A percentile compares a stretch with the other conserved stretches of the same genome.
Evolutionary conservation across 2,329 filamentous ascomycete species (phyloP).

Genomic region (Chrysoporthe deuterocubensis): DNA sequence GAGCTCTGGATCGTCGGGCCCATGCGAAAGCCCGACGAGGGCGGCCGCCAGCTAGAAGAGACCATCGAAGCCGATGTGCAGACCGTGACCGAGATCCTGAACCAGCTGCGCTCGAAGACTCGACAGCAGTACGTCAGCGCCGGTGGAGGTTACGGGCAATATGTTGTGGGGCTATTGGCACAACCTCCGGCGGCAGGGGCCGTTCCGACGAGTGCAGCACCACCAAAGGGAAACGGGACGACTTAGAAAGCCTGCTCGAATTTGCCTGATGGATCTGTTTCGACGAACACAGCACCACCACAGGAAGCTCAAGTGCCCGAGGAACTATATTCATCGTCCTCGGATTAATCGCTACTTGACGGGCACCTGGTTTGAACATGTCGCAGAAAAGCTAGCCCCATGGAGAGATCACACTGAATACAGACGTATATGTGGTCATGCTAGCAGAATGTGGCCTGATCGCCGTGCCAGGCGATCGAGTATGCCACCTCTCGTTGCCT

Average conservation of each 20-base stretch:
- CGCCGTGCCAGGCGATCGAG: background rate
- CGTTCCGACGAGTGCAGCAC: background rate
- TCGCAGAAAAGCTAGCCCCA: background rate
- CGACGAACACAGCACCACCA: background rate
- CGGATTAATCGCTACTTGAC: no score
- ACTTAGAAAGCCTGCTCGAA: background rate
- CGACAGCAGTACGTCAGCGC: conserved; percentile 32
- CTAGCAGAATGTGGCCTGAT: background rate
- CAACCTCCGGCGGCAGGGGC: conserved; percentile 7
- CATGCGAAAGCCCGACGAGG: conserved; percentile 48
- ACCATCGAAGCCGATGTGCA: conserved; percentile 42
- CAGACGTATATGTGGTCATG: background rate
- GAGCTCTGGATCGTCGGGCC: conserved; percentile 55
- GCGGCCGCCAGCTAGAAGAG: conserved; percentile 43
- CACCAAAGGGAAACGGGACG: background rate
- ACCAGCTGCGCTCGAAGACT: conserved; percentile 35
- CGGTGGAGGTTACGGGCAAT: conserved; percentile 32
- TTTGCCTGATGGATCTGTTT: background rate
- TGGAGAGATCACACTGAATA: background rate
- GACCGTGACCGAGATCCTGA: conserved; percentile 40
- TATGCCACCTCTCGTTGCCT: background rate
- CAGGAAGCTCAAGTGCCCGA: background rate
- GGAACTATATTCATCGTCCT: background rate
- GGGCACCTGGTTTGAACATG: background rate
- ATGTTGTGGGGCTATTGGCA: conserved; percentile 29